Percentiles rank a stretch among this genome's conserved stretches.
Conservation (phyloP, 768 basidiomycete genomes). For the Cystofilobasidium macerans region DNA sequence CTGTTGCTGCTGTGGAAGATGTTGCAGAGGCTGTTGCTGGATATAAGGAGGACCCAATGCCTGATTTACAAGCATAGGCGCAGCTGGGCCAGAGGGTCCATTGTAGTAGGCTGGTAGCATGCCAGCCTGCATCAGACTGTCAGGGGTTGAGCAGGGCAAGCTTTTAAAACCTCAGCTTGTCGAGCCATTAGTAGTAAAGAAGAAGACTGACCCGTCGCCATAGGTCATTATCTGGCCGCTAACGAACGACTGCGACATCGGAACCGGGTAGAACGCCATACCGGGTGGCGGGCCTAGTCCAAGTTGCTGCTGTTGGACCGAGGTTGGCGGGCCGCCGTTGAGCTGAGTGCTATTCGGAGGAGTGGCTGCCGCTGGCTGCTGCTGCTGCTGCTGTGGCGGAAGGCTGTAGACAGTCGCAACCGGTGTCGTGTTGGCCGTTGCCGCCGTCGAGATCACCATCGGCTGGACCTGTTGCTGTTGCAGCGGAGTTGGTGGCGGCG, state of each 20-base stretch:
- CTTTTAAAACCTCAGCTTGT: neutral
- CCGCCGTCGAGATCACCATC: too few relatives aligned
- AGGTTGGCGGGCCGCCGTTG: neutral
- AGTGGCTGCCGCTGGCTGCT: neutral
- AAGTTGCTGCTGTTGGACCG: neutral
- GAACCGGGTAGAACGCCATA: neutral
- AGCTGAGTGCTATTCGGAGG: too few relatives aligned
- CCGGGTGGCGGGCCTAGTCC: neutral
- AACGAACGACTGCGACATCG: neutral
- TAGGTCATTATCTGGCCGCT: neutral
- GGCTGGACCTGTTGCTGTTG: neutral
- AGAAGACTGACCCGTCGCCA: neutral
- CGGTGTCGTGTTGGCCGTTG: neutral
- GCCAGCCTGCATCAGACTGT: neutral
- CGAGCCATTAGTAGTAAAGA: neutral
- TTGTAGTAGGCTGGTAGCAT: neutral
- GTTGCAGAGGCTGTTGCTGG: too few relatives aligned
- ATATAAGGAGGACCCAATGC: too few relatives aligned
- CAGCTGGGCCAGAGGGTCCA: too few relatives aligned
- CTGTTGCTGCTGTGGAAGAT: too few relatives aligned
- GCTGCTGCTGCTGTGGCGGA: conserved; percentile 1
- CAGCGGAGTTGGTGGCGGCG: neutral
- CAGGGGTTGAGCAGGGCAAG: neutral
- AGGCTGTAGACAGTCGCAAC: neutral
- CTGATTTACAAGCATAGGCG: too few relatives aligned